These are phyloP conservation scores for Phytopythium helicoides DNA, from an alignment of 352 stramenopile species.

Conservation along the genomic window DNA sequence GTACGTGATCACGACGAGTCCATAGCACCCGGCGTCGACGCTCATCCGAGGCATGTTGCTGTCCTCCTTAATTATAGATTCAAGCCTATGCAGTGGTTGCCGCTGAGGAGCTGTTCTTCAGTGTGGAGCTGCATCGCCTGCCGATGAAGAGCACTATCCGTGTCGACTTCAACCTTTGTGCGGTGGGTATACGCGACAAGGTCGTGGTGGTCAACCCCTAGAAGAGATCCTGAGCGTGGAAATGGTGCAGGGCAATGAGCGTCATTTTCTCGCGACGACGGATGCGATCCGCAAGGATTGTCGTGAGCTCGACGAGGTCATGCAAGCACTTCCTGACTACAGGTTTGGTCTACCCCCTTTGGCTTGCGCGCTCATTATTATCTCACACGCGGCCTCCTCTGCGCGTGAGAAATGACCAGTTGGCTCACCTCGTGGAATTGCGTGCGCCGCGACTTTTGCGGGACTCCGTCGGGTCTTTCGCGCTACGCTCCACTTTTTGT, in stretches of 20 bases:
- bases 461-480: slow-evolving; percentile 3
- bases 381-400: slow-evolving; percentile 6
- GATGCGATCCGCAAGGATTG: slow-evolving; percentile 66
- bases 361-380: not conserved
- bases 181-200: slow-evolving; percentile 27
- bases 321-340: slow-evolving; percentile 57
- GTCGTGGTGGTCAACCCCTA: not conserved
- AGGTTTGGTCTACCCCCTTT: slow-evolving; percentile 31
- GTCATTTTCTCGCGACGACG: slow-evolving; percentile 63
- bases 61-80: too few relatives aligned
- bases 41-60: too few relatives aligned
- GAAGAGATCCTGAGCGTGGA: slow-evolving; percentile 15
- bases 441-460: slow-evolving; percentile 1
- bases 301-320: slow-evolving; percentile 54
- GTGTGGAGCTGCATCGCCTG: slow-evolving; percentile 51
- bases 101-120: slow-evolving; percentile 70
- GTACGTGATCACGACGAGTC: slow-evolving; percentile 27
- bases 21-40: slow-evolving; percentile 1
- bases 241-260: slow-evolving; percentile 49
- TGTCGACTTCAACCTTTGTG: slow-evolving; percentile 69
- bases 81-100: slow-evolving; percentile 57
- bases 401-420: slow-evolving; percentile 9
- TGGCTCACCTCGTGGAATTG: slow-evolving; percentile 8
- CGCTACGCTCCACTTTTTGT: slow-evolving; percentile 9
- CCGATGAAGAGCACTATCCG: slow-evolving; percentile 48